A percentile compares a stretch with the other conserved stretches of the same genome.
phyloP scores from a whole-genome alignment of 192 early-diverging fungal species.

The Rhizoclosmatium sp. region DNA sequence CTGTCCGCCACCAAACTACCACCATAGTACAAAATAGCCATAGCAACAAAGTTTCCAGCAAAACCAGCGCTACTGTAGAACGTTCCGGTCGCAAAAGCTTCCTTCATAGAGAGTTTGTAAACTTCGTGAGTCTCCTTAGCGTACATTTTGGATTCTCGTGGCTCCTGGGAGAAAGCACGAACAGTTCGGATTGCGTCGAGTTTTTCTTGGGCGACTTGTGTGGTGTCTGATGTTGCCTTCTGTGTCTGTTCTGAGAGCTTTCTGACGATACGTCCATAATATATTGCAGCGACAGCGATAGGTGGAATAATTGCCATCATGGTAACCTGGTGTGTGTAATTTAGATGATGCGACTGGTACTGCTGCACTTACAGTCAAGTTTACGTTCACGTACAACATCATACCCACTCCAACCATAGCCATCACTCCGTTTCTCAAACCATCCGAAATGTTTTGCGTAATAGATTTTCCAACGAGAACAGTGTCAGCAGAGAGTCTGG shows the following conservation, averaged over 20 bases:
- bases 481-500: constrained; percentile 80
- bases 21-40: constrained; percentile 58
- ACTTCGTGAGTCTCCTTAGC: constrained; percentile 33
- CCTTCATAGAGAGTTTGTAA: constrained; percentile 40
- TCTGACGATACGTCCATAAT: constrained; percentile 74
- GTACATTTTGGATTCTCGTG: constrained; percentile 39
- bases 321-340: constrained; percentile 39
- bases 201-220: constrained; percentile 75
- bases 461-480: constrained; percentile 76
- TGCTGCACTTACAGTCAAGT: constrained; percentile 26
- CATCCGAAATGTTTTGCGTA: constrained; percentile 78
- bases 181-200: constrained; percentile 56
- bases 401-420: constrained; percentile 66
- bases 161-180: constrained; percentile 52
- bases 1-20: constrained; percentile 42
- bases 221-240: constrained; percentile 70
- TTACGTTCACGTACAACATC: constrained; percentile 67
- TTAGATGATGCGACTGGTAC: not conserved
- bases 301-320: constrained; percentile 81
- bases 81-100: constrained; percentile 33
- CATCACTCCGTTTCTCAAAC: constrained; percentile 67
- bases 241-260: constrained; percentile 68
- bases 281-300: constrained; percentile 71
- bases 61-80: constrained; percentile 50
- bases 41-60: constrained; percentile 46